These are phyloP conservation scores for Globisporangium cederbergense DNA, from an alignment of 352 stramenopile species.

Conservation along the genomic window DNA sequence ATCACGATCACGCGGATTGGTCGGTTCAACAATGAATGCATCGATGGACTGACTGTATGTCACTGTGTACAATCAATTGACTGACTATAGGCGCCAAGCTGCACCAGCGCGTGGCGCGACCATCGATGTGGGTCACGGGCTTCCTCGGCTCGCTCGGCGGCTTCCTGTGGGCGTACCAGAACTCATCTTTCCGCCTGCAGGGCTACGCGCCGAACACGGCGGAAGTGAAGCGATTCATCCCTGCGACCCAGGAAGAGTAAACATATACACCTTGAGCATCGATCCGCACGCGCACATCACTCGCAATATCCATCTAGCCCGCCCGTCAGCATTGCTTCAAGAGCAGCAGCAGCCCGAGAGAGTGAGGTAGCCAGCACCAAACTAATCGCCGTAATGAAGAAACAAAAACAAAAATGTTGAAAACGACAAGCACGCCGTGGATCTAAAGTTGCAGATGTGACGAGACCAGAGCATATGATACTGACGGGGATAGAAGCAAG, in stretches of 20 bases:
- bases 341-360: background rate
- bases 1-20: too few relatives aligned
- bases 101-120: conserved; percentile 53
- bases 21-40: background rate
- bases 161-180: conserved; percentile 81
- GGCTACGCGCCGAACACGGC: conserved; percentile 58
- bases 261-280: conserved; percentile 6
- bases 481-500: background rate
- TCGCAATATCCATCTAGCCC: background rate
- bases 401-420: conserved; percentile 1
- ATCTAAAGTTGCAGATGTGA: background rate
- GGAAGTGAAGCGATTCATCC: conserved; percentile 68
- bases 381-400: conserved; percentile 7
- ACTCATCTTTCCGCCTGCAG: conserved; percentile 76
- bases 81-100: conserved; percentile 45
- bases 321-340: background rate
- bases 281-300: background rate
- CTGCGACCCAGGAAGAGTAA: conserved; percentile 13
- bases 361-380: background rate
- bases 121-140: conserved; percentile 76
- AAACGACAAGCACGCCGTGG: background rate
- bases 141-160: conserved; percentile 70
- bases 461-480: background rate
- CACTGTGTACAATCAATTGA: background rate
- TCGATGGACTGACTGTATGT: background rate